These are phyloP conservation scores for Psilocybe cyanescens DNA, from an alignment of 768 basidiomycete species.

Conservation along the genomic window DNA sequence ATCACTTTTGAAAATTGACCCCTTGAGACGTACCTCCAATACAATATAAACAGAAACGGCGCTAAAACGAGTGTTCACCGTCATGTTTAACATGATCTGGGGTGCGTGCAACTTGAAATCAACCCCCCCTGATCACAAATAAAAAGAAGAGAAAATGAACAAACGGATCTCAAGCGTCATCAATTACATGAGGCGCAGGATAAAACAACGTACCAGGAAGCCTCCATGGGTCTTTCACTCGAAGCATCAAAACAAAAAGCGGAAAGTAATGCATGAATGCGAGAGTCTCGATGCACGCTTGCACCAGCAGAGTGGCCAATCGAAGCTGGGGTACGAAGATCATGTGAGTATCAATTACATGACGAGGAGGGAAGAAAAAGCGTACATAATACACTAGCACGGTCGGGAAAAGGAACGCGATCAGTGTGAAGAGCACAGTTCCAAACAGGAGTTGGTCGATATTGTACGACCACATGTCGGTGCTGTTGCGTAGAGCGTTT, in stretches of 20 bases:
- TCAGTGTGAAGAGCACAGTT: constrained; percentile 85
- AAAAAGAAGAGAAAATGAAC: too few species aligned
- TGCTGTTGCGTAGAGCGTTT: too few species aligned
- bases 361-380: constrained; percentile 22
- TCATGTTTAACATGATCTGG: too few species aligned
- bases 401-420: constrained; percentile 39
- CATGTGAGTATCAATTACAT: constrained; percentile 31
- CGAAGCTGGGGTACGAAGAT: constrained; percentile 44
- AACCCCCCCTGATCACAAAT: constrained; percentile 23
- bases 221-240: constrained; percentile 9
- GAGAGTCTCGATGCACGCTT: constrained; percentile 52
- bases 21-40: too few species aligned
- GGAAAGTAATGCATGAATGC: constrained; percentile 92
- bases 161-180: neutral
- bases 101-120: neutral
- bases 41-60: too few species aligned
- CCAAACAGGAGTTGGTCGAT: constrained; percentile 95
- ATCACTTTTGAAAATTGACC: too few species aligned
- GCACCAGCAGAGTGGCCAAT: constrained; percentile 18
- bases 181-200: neutral
- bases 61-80: too few species aligned
- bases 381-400: too few species aligned
- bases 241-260: too few species aligned
- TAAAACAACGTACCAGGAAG: too few species aligned
- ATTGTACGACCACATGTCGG: constrained; percentile 44